Base-by-base conservation (phyloP, 1,139 yeast species). In the Geotrichum restrictum region DNA sequence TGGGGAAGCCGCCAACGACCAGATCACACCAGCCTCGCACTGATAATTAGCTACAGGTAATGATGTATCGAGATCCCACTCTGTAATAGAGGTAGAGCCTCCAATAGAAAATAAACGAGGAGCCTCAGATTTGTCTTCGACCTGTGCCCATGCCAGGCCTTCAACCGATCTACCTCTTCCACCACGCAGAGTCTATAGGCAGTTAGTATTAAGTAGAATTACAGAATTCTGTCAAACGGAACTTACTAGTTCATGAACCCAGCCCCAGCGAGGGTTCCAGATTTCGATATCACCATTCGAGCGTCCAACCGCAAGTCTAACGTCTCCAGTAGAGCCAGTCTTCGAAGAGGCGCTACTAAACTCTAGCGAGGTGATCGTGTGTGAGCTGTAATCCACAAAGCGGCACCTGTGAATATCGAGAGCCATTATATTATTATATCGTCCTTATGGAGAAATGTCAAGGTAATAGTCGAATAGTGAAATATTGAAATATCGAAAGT, bases 281-380 rank as follows among this genome's bases (percentile, higher is more conserved):
- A 94, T 82, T 69, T 94, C 98, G 56, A 94, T 86, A 63, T 89
- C 93, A 47, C 99, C 99, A 67, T 93, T 91, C 49, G 88, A 80
- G 68, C 98, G 78, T 19, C 98, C 98, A 3, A 93, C 85, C 0
- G 98, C 98, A 48, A 93, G 73, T 57, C 96, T 79, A 55, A 89
- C 74, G 57, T 81, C 83, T 33, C 73, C 66, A 1, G 93, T 83
- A 0, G 85, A 77, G 33, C 78, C 67, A 43, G 65, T 66, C 46
- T 74, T 69, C n/a, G 69, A 63, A 8, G 74, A 66, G 1, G 88
- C 78, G 62, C 84, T 88, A 24, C 95, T 86, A 67, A 91, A 93
- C 2, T 91, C 85, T 53, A 87, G 69, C 2, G 95, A 80, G 0
- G 97, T 88, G 56, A 93, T 83, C 18, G 91, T 81, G 55, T 86